Conservation (phyloP, 495 filamentous ascomycete genomes). For the Penicillium herquei region DNA sequence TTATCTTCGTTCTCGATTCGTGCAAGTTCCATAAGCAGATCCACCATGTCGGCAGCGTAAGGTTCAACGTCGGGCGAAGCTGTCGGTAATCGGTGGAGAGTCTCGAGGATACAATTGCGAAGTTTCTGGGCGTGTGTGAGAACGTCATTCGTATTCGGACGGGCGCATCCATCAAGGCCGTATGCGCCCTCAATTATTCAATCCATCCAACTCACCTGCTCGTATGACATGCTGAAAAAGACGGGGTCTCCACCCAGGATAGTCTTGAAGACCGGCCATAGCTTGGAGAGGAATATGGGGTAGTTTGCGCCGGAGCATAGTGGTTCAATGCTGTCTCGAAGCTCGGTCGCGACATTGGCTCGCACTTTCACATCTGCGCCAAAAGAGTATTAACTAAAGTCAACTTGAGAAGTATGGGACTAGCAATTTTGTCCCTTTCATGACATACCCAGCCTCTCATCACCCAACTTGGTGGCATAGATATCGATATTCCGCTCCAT, state of each 20-base stretch:
- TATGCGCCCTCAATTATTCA: not conserved
- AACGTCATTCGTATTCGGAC: not conserved
- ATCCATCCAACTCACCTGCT: conserved; percentile 58
- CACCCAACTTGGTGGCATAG: conserved; percentile 58
- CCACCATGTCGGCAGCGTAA: conserved; percentile 81
- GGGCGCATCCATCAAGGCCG: not conserved
- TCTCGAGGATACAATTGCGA: conserved; percentile 89
- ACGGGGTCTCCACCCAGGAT: conserved; percentile 85
- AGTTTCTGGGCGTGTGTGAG: conserved; percentile 61
- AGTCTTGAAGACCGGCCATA: conserved; percentile 86
- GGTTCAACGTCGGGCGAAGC: conserved; percentile 79
- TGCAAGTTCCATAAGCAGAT: conserved; percentile 83
- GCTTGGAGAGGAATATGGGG: conserved; percentile 71
- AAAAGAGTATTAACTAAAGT: conserved; percentile 1
- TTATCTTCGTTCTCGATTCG: conserved; percentile 96
- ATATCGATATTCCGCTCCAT: conserved; percentile 59
- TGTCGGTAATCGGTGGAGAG: conserved; percentile 86
- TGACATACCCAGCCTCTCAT: conserved; percentile 56
- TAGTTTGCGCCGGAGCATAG: conserved; percentile 66
- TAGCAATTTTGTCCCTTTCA: no score
- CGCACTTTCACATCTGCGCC: conserved; percentile 69
- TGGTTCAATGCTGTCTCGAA: conserved; percentile 82
- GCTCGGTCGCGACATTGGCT: conserved; percentile 70
- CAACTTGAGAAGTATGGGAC: not conserved
- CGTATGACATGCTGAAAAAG: conserved; percentile 81